Conservation (phyloP, 2,329 filamentous ascomycete species). For the Fusarium brachygibbosum region DNA sequence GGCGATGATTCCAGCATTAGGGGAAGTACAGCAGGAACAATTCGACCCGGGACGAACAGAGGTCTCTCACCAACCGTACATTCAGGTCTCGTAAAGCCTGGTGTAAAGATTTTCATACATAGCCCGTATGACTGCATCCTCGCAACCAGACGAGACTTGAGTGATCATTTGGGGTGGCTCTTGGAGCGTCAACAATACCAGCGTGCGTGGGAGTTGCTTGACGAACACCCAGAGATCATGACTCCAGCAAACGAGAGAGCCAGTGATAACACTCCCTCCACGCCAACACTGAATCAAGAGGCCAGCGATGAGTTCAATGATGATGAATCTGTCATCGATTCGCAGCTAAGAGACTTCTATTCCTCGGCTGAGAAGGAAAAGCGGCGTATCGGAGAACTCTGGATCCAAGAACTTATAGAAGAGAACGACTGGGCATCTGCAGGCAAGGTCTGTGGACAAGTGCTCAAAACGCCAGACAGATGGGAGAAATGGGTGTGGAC, state of each 20-base stretch:
- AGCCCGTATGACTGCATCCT: constrained; percentile 98
- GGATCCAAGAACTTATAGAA: constrained; percentile 88
- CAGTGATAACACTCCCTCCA: constrained; percentile 57
- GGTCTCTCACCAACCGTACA: constrained; percentile 59
- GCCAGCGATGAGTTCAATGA: constrained; percentile 78
- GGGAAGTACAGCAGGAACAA: constrained; percentile 53
- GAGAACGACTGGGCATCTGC: constrained; percentile 81
- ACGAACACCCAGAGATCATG: constrained; percentile 85
- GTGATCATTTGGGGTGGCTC: constrained; percentile 89
- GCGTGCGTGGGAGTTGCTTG: constrained; percentile 88
- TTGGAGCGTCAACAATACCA: constrained; percentile 84
- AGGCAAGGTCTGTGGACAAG: constrained; percentile 84
- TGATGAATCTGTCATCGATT: constrained; percentile 70
- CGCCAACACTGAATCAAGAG: constrained; percentile 57
- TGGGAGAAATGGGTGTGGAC: constrained; percentile 98
- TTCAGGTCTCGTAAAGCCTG: constrained; percentile 67
- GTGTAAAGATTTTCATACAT: constrained; percentile 88
- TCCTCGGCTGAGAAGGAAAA: constrained; percentile 88
- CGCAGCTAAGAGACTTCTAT: constrained; percentile 68
- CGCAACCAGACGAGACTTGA: constrained; percentile 86
- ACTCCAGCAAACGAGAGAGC: constrained; percentile 57
- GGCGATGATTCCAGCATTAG: constrained; percentile 71
- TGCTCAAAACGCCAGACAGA: constrained; percentile 80
- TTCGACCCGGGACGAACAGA: constrained; percentile 48
- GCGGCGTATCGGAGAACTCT: constrained; percentile 89